Base-by-base conservation (phyloP, 352 stramenopile genomes). In the Phytophthora ramorum region DNA sequence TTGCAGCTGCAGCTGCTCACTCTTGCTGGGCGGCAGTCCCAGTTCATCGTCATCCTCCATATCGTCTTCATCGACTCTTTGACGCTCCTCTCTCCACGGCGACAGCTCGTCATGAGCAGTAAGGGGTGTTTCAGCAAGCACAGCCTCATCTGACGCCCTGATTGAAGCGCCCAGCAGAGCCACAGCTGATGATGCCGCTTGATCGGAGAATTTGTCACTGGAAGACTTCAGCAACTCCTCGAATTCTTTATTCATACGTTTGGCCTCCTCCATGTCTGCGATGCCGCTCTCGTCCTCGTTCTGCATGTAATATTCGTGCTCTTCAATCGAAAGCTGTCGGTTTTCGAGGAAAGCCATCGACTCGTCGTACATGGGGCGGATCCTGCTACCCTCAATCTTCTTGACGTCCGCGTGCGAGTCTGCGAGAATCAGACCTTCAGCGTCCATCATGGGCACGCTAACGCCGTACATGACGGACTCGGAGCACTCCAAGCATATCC, bases 171-270 rank as follows among this genome's bases (percentile, higher is more conserved):
- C 45, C 24, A 63, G 13, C 22, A 71, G 7, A 47, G 52, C 41
- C 17, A 47, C 17, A 4, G 3, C 3, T 5, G 38, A 45, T 22
- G 1, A 0, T 22, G 38, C 38, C 3, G 38, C 38, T 45, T 35
- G 37, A 26, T 49, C 17, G 34, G 50, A 10, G 45, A 38, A 58
- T 16, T 56, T 40, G 28, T 69, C 53, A 34, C 34, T 66, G 4
- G 66, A 71, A 2, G 59, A 65, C 19, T 78, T 72, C 2, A 88
- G 58, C 14, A 85, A 54, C 3, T 84, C 72, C 40, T 92, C 74
- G 62, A 91, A 91, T 63, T 89, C 80, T 6, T 67, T 65, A 38
- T 91, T 66, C 81, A 91, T 89, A 12, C 77, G 79, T 52, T 90
- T 87, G 14, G 82, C 82, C 20, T 87, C 85, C 38, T 87, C 48